phyloP scores from a whole-genome alignment of 495 filamentous ascomycete species.

The Aspergillus cavernicola region DNA sequence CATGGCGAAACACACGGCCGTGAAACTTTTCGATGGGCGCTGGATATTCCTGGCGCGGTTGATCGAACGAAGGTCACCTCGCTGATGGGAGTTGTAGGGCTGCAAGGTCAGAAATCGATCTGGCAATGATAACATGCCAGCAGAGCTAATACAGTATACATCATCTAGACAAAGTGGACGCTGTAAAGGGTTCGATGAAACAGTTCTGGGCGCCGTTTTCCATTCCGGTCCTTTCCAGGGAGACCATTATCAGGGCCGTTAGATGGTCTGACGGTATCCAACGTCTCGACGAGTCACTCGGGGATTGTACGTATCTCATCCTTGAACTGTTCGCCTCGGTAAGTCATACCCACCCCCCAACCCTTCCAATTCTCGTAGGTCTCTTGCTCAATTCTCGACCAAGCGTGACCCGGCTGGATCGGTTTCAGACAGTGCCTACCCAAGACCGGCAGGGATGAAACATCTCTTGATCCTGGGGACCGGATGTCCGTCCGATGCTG shows the following conservation, averaged over 20 bases:
- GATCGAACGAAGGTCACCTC: constrained; percentile 6
- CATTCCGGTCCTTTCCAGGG: neutral
- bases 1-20: constrained; percentile 14
- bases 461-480: constrained; percentile 10
- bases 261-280: constrained; percentile 7
- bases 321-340: constrained; percentile 10
- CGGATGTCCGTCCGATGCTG: constrained; percentile 11
- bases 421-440: constrained; percentile 6
- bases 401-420: constrained; percentile 9
- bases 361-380: neutral
- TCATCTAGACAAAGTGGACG: constrained; percentile 9
- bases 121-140: neutral
- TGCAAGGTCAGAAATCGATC: constrained; percentile 14
- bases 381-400: neutral
- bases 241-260: constrained; percentile 6
- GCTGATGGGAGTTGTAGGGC: constrained; percentile 2
- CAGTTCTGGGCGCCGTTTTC: constrained; percentile 13
- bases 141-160: neutral
- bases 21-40: constrained; percentile 11
- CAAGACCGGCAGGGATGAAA: constrained; percentile 7
- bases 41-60: constrained; percentile 13
- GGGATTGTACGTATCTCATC: constrained; percentile 14
- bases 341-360: neutral
- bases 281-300: neutral
- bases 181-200: constrained; percentile 14